Base-by-base conservation (phyloP, 805 yeast genomes). In the Ogataea philodendri region DNA sequence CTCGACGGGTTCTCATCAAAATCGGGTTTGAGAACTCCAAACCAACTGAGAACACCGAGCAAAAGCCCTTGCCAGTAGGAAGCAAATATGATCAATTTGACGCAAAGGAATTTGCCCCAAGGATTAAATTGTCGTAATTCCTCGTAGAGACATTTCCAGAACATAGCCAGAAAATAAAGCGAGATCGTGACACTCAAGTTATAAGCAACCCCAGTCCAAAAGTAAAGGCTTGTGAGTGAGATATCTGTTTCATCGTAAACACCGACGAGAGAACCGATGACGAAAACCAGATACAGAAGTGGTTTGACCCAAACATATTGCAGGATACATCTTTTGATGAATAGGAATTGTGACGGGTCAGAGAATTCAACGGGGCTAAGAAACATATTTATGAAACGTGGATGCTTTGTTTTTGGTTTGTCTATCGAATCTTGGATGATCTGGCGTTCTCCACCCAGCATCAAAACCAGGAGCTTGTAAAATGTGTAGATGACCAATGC, bases 281-380 rank as follows among this genome's bases (percentile, higher is more conserved):
- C 55, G 16, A 72, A 66, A n/a, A 71, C 62, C 9, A 79, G 41
- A 41, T 88, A 81, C n/a, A 89, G 67, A 9, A 86, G 42, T 0
- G 97, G 97, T 52, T 94, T 89, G 41, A 89, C 59, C 96, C 96
- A 93, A 6, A 90, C 96, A 54, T 90, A 93, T 59, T 93, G 99
- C 32, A 93, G 63, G 5, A 93, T 81, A 2, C 94, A 90, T 42
- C 95, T 65, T 52, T 93, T 93, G 32, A 93, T 77, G 13, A 63
- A 63, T 40, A 90, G 62, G 54, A 88, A 85, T 4, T 86, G 78
- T 18, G 68, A 67, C 0, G 98, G 96, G 52, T 93, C 95, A 2
- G 90, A 79, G 20, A 93, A 81, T 58, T 90, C 96, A 15, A 89
- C 63, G 4, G 72, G 74, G 1, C 73, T 67, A 5, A 79, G 52